These are phyloP conservation scores for Trametes sanguinea DNA, from an alignment of 768 basidiomycete genomes.

Conservation along the genomic window DNA sequence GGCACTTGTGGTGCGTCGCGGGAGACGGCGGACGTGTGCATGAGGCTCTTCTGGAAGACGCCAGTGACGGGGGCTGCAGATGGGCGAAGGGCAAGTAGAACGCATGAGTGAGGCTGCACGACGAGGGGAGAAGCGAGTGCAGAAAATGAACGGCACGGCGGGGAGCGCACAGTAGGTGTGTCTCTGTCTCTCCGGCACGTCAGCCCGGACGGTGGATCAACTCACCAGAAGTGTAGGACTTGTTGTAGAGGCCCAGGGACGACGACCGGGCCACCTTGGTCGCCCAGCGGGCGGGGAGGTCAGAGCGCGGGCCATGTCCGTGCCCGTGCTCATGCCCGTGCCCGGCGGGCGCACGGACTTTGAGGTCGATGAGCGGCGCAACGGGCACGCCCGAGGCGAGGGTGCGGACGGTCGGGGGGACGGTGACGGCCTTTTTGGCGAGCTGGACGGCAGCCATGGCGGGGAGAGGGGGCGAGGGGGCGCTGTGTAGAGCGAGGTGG, in stretches of 20 bases:
- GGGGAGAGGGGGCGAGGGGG: constrained; percentile 9
- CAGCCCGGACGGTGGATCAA: not conserved
- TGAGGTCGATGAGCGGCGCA: constrained; percentile 74
- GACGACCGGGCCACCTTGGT: constrained; percentile 53
- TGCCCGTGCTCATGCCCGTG: constrained; percentile 60
- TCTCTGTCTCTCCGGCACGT: not conserved
- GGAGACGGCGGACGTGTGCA: constrained; percentile 73
- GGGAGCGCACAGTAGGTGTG: not conserved
- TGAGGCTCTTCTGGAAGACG: constrained; percentile 63
- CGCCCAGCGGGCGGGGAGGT: constrained; percentile 64
- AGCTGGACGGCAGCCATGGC: constrained; percentile 71
- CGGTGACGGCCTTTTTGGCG: constrained; percentile 79
- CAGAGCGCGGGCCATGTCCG: constrained; percentile 55
- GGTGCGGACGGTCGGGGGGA: constrained; percentile 78
- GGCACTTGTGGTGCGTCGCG: constrained; percentile 83
- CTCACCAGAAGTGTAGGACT: constrained; percentile 65
- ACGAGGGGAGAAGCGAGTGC: not conserved
- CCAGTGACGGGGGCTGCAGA: constrained; percentile 53
- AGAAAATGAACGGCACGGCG: not conserved
- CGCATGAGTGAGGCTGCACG: constrained; percentile 7
- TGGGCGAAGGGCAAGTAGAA: not conserved
- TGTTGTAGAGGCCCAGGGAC: constrained; percentile 60
- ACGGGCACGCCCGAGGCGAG: constrained; percentile 79
- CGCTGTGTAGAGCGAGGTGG: constrained; percentile 20
- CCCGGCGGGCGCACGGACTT: constrained; percentile 58